These are phyloP conservation scores for Mesembryanthemum crystallinum DNA, from an alignment of 148 eudicot species.

Conservation along the genomic window DNA sequence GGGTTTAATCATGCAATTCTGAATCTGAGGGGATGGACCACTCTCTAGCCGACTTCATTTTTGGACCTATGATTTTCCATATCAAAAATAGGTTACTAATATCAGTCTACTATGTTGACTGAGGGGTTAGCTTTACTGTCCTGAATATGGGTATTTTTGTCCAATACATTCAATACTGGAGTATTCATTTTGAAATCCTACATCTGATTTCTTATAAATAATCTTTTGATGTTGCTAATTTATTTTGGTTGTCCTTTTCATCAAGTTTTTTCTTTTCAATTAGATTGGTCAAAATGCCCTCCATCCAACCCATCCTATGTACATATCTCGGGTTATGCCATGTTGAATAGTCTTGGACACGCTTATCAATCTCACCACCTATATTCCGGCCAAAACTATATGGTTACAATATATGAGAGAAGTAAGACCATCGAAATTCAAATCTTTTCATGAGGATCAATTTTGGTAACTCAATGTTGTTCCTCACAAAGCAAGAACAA, in stretches of 20 bases:
- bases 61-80: constrained; percentile 6
- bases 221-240: not conserved
- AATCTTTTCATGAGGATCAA: too few relatives aligned
- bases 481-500: too few relatives aligned
- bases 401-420: too few relatives aligned
- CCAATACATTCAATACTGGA: constrained; percentile 1
- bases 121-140: constrained; percentile 16
- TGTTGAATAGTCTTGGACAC: too few relatives aligned
- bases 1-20: constrained; percentile 17
- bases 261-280: not conserved
- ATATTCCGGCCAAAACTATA: too few relatives aligned
- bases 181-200: constrained; percentile 25
- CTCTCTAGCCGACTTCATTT: constrained; percentile 22
- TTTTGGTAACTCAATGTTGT: too few relatives aligned
- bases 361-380: too few relatives aligned
- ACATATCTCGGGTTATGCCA: too few relatives aligned
- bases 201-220: not conserved
- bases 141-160: constrained; percentile 25
- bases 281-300: too few relatives aligned
- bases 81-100: constrained; percentile 26
- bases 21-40: constrained; percentile 17
- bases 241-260: not conserved
- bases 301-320: too few relatives aligned
- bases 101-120: constrained; percentile 25
- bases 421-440: too few relatives aligned